A percentile compares a stretch with the other conserved stretches of the same genome.
These are phyloP conservation scores for Boletellus dicymbophilus DNA, from an alignment of 1,284 basidiomycete genomes.

Conservation along the genomic window DNA sequence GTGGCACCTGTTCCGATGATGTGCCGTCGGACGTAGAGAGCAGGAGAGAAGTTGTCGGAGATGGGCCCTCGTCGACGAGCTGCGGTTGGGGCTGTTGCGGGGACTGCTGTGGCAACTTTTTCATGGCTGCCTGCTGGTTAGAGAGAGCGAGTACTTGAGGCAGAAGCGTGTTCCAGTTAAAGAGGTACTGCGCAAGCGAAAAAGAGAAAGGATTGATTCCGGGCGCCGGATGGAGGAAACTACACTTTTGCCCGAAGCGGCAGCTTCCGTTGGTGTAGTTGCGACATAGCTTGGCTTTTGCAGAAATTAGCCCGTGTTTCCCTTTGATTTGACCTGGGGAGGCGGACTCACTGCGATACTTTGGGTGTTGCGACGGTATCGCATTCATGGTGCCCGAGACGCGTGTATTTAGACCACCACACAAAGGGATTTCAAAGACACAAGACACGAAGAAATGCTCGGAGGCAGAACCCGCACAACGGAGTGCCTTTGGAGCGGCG, in stretches of 20 bases:
- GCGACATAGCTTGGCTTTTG: slow-evolving; percentile 33
- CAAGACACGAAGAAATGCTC: background rate
- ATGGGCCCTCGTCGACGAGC: slow-evolving; percentile 17
- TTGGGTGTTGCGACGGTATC: slow-evolving; percentile 19
- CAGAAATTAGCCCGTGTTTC: slow-evolving; percentile 1
- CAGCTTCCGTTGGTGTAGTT: slow-evolving; percentile 28
- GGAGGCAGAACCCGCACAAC: background rate
- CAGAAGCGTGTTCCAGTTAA: slow-evolving; percentile 18
- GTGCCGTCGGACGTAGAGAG: slow-evolving; percentile 25
- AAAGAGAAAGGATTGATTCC: slow-evolving; percentile 6
- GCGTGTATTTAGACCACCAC: slow-evolving; percentile 1
- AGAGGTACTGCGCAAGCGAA: slow-evolving; percentile 12
- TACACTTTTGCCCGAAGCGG: slow-evolving; percentile 30
- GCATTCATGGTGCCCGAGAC: slow-evolving; percentile 7
- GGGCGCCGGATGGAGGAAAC: slow-evolving; percentile 30
- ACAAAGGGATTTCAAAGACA: background rate
- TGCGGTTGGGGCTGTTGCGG: slow-evolving; percentile 5
- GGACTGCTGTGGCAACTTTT: slow-evolving; percentile 1
- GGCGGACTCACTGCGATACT: slow-evolving; percentile 34
- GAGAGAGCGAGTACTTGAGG: slow-evolving; percentile 20
- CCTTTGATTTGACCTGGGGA: background rate
- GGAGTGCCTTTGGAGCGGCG: slow-evolving; percentile 4
- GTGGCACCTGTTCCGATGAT: slow-evolving; percentile 10
- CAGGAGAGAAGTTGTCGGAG: slow-evolving; percentile 15
- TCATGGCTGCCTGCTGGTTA: slow-evolving; percentile 1